Evolutionary conservation across 2,329 filamentous ascomycete species (phyloP).

Genomic region (Apiospora marii): DNA sequence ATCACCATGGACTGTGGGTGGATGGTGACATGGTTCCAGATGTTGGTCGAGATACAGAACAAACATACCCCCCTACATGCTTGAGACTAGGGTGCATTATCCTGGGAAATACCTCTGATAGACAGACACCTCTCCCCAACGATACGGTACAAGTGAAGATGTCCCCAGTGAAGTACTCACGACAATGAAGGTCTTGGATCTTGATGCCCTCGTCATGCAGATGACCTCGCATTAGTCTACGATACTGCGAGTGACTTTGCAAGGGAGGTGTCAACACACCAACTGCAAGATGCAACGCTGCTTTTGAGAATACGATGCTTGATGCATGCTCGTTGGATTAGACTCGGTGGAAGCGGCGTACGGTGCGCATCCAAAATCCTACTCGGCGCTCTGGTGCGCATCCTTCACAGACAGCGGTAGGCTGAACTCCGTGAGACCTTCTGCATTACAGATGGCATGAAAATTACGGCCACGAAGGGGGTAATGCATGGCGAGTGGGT

Average conservation of each 20-base stretch:
- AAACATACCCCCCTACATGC: background rate
- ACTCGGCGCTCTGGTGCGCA: background rate
- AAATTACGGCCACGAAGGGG: background rate
- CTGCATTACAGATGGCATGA: background rate
- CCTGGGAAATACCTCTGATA: conserved; percentile 2
- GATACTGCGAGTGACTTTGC: background rate
- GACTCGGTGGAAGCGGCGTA: background rate
- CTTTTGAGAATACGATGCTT: background rate
- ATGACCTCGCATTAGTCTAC: background rate
- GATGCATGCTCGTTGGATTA: background rate
- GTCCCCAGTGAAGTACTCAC: background rate
- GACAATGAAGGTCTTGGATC: background rate
- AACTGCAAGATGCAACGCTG: conserved; percentile 13
- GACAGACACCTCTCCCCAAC: conserved; percentile 9
- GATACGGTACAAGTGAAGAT: background rate
- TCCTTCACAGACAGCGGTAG: background rate
- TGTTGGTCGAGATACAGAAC: conserved; percentile 16
- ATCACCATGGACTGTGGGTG: conserved; percentile 1
- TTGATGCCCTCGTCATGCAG: background rate
- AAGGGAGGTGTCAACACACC: background rate
- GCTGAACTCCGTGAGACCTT: background rate
- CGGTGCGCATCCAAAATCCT: background rate
- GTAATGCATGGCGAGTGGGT: background rate
- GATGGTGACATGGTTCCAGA: background rate
- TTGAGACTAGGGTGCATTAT: background rate